Percentiles rank a stretch among this genome's conserved stretches.
Evolutionary conservation across 2,329 filamentous ascomycete species (phyloP).

Genomic region (Plenodomus lindquistii): DNA sequence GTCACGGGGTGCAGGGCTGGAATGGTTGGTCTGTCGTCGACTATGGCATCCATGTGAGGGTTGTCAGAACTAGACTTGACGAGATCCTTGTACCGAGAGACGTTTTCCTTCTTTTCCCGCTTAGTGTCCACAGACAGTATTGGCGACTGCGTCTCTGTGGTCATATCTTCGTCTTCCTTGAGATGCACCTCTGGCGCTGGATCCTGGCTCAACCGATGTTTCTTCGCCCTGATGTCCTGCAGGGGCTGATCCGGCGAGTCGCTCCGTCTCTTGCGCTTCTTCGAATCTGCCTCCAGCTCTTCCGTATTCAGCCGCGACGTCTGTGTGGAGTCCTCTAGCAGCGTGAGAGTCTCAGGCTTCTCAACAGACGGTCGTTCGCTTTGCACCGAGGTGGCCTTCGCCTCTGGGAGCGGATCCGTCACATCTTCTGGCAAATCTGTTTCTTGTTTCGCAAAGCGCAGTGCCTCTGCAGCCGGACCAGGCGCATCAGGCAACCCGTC

Average conservation of each 20-base stretch:
- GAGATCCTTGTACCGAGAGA: constrained; percentile 40
- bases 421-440: constrained; percentile 2
- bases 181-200: constrained; percentile 32
- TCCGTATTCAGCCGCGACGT: constrained; percentile 42
- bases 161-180: constrained; percentile 36
- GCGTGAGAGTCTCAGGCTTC: constrained; percentile 30
- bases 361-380: constrained; percentile 40
- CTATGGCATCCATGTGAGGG: constrained; percentile 15
- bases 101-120: constrained; percentile 35
- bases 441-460: constrained; percentile 15
- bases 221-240: constrained; percentile 49
- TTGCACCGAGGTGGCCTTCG: constrained; percentile 19
- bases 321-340: constrained; percentile 31
- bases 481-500: constrained; percentile 23
- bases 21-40: constrained; percentile 37
- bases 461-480: constrained; percentile 27
- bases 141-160: constrained; percentile 12
- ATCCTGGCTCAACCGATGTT: constrained; percentile 45
- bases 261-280: constrained; percentile 50
- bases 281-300: constrained; percentile 43
- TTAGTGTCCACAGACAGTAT: constrained; percentile 10
- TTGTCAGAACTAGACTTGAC: constrained; percentile 23
- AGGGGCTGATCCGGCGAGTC: constrained; percentile 40
- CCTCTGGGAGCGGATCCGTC: constrained; percentile 6
- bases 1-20: constrained; percentile 49